Evolutionary conservation across 768 basidiomycete genomes (phyloP).

Genomic region (Myochromella boudieri): DNA sequence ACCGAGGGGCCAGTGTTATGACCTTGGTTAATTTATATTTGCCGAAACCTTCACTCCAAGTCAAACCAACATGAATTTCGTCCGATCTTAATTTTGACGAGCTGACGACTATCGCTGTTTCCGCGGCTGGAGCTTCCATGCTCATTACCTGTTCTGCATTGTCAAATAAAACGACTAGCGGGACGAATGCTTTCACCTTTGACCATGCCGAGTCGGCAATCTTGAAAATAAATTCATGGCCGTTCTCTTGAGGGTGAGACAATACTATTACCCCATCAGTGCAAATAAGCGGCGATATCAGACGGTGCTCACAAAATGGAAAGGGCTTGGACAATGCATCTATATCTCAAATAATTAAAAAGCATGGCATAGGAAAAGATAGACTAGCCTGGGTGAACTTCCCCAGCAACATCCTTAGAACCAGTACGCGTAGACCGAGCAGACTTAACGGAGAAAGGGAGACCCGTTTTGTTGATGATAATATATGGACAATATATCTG

Average conservation of each 20-base stretch:
- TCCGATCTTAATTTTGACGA: conserved; percentile 61
- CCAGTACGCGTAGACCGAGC: conserved; percentile 60
- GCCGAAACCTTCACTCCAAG: conserved; percentile 92
- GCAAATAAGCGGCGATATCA: background rate
- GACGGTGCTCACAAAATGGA: conserved; percentile 72
- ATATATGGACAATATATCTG: conserved; percentile 93
- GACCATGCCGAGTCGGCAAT: conserved; percentile 89
- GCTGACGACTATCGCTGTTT: conserved; percentile 74
- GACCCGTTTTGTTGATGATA: conserved; percentile 88
- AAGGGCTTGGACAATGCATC: conserved; percentile 50
- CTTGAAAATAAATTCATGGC: conserved; percentile 82
- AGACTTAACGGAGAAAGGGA: conserved; percentile 76
- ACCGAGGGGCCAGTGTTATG: conserved; percentile 88
- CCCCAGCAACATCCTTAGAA: conserved; percentile 83
- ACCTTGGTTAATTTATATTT: conserved; percentile 97
- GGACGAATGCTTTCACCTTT: no score
- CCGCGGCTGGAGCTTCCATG: conserved; percentile 91
- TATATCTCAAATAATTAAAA: conserved; percentile 18
- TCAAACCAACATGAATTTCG: conserved; percentile 80
- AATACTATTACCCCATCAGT: conserved; percentile 54
- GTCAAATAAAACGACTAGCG: no score
- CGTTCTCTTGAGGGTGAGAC: conserved; percentile 76
- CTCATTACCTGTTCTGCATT: conserved; percentile 61
- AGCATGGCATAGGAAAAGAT: conserved; percentile 3
- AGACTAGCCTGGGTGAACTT: conserved; percentile 57